These are phyloP conservation scores for Ogataea minuta DNA, from an alignment of 805 yeast genomes.

Conservation along the genomic window DNA sequence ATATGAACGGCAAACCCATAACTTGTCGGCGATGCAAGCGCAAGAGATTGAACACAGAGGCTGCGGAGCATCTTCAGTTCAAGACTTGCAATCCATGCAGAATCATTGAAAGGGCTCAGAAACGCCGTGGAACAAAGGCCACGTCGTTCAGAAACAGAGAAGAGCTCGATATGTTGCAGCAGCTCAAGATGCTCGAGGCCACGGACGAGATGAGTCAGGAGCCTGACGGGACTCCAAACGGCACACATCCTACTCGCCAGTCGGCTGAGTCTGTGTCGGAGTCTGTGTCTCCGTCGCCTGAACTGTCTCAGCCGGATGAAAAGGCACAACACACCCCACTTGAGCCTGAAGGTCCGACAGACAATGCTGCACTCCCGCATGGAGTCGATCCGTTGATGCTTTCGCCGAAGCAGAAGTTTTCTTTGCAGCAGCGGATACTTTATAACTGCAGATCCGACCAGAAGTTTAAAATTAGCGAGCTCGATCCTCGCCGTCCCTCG, in stretches of 20 bases:
- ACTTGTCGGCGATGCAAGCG: conserved; percentile 58
- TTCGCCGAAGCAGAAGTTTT: not conserved
- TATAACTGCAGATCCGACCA: conserved; percentile 3
- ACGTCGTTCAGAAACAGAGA: conserved; percentile 20
- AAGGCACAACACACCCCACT: conserved; percentile 9
- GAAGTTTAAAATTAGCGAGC: conserved; percentile 2
- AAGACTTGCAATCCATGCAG: conserved; percentile 60
- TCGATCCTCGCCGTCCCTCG: conserved; percentile 3
- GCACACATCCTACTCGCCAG: not conserved
- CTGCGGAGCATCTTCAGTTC: conserved; percentile 53
- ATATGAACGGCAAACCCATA: conserved; percentile 35
- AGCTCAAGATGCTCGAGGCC: conserved; percentile 9
- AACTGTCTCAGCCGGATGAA: conserved; percentile 1
- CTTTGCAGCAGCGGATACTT: not conserved
- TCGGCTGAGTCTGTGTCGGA: not conserved
- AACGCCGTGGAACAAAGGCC: conserved; percentile 29
- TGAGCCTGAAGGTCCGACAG: conserved; percentile 13
- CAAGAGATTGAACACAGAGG: conserved; percentile 53
- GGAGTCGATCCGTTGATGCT: not conserved
- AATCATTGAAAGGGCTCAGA: conserved; percentile 47
- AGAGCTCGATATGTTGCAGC: conserved; percentile 17
- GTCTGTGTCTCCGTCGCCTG: conserved; percentile 1
- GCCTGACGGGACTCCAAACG: conserved; percentile 3
- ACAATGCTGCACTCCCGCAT: conserved; percentile 1
- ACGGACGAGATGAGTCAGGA: not conserved